phyloP scores from a whole-genome alignment of 345 rosid species.

The Carallia brachiata region DNA sequence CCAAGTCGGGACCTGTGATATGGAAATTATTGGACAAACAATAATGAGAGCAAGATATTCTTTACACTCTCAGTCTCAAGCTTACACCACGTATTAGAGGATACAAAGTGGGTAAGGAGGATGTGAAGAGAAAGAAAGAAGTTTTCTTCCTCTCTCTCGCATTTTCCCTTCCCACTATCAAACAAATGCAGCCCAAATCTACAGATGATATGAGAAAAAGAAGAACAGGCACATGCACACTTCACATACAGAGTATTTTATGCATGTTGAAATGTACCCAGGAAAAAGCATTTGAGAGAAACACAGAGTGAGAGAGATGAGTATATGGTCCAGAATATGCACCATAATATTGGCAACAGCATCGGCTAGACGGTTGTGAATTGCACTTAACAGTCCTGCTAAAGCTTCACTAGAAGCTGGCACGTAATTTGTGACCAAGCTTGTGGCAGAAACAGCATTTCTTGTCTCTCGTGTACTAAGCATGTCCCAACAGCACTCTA shows the following conservation, averaged over 20 bases:
- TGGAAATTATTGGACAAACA: background rate
- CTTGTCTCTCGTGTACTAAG: conserved; percentile 72
- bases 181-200: too few relatives aligned
- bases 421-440: conserved; percentile 70
- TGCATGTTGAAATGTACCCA: too few relatives aligned
- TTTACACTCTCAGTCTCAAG: background rate
- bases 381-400: conserved; percentile 53
- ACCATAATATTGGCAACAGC: conserved; percentile 63
- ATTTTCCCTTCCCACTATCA: too few relatives aligned
- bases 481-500: conserved; percentile 85
- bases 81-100: background rate
- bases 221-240: too few relatives aligned
- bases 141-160: too few relatives aligned
- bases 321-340: conserved; percentile 9
- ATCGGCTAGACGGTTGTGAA: conserved; percentile 71
- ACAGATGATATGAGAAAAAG: too few relatives aligned
- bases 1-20: conserved; percentile 82
- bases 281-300: background rate
- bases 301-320: background rate
- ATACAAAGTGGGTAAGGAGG: background rate
- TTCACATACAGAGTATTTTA: too few relatives aligned
- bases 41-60: background rate
- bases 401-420: conserved; percentile 72
- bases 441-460: conserved; percentile 84
- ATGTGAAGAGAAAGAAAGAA: too few relatives aligned